A percentile compares a stretch with the other conserved stretches of the same genome.
phyloP scores from a whole-genome alignment of 2,329 filamentous ascomycete species.

The Hypocreales sp. region DNA sequence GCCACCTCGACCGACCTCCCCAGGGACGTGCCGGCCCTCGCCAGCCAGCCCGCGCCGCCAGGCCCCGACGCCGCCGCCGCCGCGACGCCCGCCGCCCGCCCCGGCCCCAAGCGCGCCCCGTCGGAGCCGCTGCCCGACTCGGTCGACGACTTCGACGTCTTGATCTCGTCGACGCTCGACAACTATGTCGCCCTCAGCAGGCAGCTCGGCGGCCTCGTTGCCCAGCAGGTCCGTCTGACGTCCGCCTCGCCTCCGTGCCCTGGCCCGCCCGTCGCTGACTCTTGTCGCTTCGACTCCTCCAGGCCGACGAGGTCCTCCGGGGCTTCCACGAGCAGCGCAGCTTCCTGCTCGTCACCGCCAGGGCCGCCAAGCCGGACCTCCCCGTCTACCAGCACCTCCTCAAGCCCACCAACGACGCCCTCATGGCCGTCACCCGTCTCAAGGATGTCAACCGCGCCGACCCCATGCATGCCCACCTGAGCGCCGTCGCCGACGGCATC shows the following conservation, averaged over 20 bases:
- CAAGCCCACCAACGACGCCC: constrained; percentile 72
- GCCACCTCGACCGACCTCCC: constrained; percentile 57
- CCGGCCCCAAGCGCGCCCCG: constrained; percentile 20
- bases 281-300: too few species aligned
- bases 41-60: constrained; percentile 15
- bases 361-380: constrained; percentile 80
- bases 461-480: constrained; percentile 65
- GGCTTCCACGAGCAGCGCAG: constrained; percentile 75
- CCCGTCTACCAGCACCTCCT: constrained; percentile 58
- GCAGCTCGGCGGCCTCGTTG: constrained; percentile 61
- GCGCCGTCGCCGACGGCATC: constrained; percentile 79
- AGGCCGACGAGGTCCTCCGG: constrained; percentile 37
- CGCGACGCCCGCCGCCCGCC: constrained; percentile 24
- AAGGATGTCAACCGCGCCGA: constrained; percentile 69
- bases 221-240: constrained; percentile 52
- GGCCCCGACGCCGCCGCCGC: constrained; percentile 12
- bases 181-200: constrained; percentile 67
- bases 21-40: constrained; percentile 30
- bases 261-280: too few species aligned
- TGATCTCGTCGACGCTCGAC: constrained; percentile 59
- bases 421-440: constrained; percentile 64
- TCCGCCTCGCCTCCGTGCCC: too few species aligned
- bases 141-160: constrained; percentile 76
- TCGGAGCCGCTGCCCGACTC: constrained; percentile 51
- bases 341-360: constrained; percentile 76